phyloP scores from a whole-genome alignment of 1,139 yeast genomes.

The Saccharomycopsis hybrid region DNA sequence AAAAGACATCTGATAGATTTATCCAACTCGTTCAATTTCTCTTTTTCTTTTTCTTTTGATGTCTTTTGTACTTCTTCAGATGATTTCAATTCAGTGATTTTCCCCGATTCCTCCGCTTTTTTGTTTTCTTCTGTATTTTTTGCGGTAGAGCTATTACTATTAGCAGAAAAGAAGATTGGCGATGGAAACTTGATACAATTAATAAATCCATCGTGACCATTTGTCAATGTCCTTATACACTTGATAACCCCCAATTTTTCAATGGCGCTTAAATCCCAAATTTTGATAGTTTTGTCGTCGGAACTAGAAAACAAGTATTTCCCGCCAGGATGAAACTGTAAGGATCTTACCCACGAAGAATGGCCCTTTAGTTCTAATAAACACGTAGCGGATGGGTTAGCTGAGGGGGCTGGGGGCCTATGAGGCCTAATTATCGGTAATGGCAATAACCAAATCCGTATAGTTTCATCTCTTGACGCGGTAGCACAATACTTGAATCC shows the following conservation, averaged over 20 bases:
- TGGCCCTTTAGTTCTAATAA: slow-evolving; percentile 62
- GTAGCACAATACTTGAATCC: slow-evolving; percentile 69
- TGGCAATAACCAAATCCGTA: slow-evolving; percentile 74
- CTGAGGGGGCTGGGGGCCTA: slow-evolving; percentile 51
- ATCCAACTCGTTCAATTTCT: slow-evolving; percentile 27
- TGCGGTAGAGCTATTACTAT: slow-evolving; percentile 22
- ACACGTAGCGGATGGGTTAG: slow-evolving; percentile 54
- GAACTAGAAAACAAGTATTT: slow-evolving; percentile 63
- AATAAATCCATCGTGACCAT: slow-evolving; percentile 70
- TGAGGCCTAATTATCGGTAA: slow-evolving; percentile 50
- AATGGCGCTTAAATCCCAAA: slow-evolving; percentile 70
- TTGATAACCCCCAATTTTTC: slow-evolving; percentile 33
- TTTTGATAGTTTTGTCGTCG: slow-evolving; percentile 69
- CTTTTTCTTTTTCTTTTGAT: slow-evolving; percentile 23
- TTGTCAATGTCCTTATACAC: slow-evolving; percentile 44
- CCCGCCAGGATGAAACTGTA: slow-evolving; percentile 73
- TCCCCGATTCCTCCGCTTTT: slow-evolving; percentile 2
- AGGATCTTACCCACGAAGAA: slow-evolving; percentile 77
- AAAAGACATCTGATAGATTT: slow-evolving; percentile 49
- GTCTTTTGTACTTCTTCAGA: background rate
- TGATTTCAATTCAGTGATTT: background rate
- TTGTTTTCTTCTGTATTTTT: slow-evolving; percentile 24
- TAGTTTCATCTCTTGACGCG: slow-evolving; percentile 73
- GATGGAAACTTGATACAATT: slow-evolving; percentile 60
- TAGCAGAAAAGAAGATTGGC: slow-evolving; percentile 28